phyloP scores from a whole-genome alignment of 202 grass and related monocot genomes.

The Schoenoplectus tabernaemontani region DNA sequence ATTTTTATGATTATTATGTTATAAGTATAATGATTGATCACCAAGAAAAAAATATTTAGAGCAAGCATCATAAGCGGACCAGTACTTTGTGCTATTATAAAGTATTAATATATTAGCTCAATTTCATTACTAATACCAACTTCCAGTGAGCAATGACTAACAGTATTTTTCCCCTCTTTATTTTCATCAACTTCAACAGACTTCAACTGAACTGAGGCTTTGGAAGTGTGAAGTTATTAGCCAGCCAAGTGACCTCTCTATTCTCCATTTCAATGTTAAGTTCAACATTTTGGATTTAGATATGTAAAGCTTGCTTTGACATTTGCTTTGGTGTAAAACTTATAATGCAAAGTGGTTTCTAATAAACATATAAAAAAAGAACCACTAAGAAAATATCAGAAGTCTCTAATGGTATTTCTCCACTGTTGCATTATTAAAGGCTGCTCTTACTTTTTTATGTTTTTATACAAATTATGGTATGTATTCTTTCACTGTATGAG shows the following conservation, averaged over 20 bases:
- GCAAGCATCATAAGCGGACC: too few species aligned
- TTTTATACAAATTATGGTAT: neutral
- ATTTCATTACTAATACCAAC: neutral
- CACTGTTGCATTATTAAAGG: neutral
- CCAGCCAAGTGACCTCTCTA: neutral
- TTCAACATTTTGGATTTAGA: neutral
- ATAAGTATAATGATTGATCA: too few species aligned
- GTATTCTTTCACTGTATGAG: neutral
- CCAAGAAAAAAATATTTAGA: too few species aligned
- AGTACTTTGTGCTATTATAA: neutral
- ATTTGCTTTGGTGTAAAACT: neutral
- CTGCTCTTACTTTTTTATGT: neutral
- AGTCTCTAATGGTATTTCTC: neutral
- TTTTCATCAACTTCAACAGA: neutral
- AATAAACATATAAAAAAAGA: neutral
- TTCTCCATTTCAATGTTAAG: neutral
- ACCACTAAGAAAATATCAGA: neutral
- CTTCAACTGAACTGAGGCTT: slow-evolving; percentile 8
- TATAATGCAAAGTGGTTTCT: neutral
- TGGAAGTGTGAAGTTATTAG: neutral
- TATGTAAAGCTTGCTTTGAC: slow-evolving; percentile 14
- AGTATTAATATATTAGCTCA: neutral
- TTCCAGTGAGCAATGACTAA: neutral
- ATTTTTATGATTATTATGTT: neutral
- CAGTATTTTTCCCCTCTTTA: neutral